phyloP scores from a whole-genome alignment of 2,329 filamentous ascomycete species.

The Purpureocillium takamizusanense region DNA sequence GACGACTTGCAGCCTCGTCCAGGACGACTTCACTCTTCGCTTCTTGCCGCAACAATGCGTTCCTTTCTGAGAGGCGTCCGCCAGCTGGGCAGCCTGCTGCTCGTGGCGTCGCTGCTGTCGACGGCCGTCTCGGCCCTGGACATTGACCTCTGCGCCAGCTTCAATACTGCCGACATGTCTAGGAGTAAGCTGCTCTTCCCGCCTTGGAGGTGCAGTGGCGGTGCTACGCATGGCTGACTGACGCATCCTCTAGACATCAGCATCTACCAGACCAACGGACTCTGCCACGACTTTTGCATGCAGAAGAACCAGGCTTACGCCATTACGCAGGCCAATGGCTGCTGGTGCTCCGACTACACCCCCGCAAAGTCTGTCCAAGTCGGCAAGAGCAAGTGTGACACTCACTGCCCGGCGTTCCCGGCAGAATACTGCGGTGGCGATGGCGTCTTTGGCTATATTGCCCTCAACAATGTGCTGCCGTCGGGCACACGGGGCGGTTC shows the following conservation, averaged over 20 bases:
- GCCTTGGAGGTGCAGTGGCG: no score
- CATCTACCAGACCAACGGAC: slow-evolving; percentile 60
- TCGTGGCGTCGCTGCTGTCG: slow-evolving; percentile 16
- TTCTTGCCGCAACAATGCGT: slow-evolving; percentile 10
- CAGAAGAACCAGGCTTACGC: slow-evolving; percentile 51
- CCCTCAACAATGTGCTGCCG: slow-evolving; percentile 35
- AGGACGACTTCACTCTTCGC: background rate
- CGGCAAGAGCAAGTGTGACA: slow-evolving; percentile 39
- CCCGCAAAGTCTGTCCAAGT: slow-evolving; percentile 38
- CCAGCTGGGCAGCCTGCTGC: slow-evolving; percentile 1
- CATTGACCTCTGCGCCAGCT: slow-evolving; percentile 23
- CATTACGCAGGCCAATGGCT: slow-evolving; percentile 54
- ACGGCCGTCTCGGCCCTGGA: slow-evolving; percentile 15
- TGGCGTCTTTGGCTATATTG: slow-evolving; percentile 57
- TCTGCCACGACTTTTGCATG: slow-evolving; percentile 53
- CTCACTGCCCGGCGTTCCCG: slow-evolving; percentile 59
- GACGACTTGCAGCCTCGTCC: no score
- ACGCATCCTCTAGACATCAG: slow-evolving; percentile 32
- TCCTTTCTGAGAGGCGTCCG: slow-evolving; percentile 9
- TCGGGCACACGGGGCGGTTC: slow-evolving; percentile 42
- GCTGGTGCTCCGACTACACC: slow-evolving; percentile 67
- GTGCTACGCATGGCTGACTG: background rate
- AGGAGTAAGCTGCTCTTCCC: slow-evolving; percentile 19
- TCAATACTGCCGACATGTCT: slow-evolving; percentile 24
- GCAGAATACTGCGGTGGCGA: slow-evolving; percentile 56